phyloP scores from a whole-genome alignment of 306 rosid species.

The Pterocarpus macrocarpus region DNA sequence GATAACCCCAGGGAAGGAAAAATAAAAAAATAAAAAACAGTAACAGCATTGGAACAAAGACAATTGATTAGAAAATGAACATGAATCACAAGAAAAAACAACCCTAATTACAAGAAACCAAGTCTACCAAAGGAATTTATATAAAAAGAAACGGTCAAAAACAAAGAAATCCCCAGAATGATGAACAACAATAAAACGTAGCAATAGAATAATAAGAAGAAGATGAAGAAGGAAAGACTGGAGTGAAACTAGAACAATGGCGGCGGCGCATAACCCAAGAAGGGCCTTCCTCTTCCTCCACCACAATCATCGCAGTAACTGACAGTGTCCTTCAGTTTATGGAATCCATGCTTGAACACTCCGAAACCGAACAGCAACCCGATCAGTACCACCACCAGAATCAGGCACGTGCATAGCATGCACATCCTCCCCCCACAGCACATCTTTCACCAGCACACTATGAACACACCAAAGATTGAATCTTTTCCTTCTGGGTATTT shows the following conservation, averaged over 20 bases:
- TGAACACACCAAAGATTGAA: neutral
- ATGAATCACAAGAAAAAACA: too few relatives aligned
- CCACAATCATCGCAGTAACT: constrained; percentile 62
- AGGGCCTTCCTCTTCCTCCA: constrained; percentile 51
- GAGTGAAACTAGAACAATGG: constrained; percentile 44
- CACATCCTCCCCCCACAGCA: constrained; percentile 68
- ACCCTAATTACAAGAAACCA: neutral
- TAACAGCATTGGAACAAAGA: too few relatives aligned
- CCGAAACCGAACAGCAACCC: constrained; percentile 81
- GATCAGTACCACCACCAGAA: constrained; percentile 60
- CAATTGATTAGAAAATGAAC: too few relatives aligned
- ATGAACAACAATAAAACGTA: neutral
- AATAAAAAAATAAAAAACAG: too few relatives aligned
- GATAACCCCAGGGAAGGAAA: too few relatives aligned
- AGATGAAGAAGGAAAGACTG: too few relatives aligned
- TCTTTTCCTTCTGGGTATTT: constrained; percentile 25
- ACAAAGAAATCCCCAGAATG: constrained; percentile 40
- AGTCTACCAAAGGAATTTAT: neutral
- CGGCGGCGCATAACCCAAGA: constrained; percentile 58
- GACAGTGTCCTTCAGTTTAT: constrained; percentile 67
- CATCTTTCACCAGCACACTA: constrained; percentile 39
- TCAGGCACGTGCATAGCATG: constrained; percentile 76
- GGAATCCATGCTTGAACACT: constrained; percentile 82
- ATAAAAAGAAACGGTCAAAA: too few relatives aligned
- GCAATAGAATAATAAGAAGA: neutral